These are phyloP conservation scores for Colletotrichum sp. DNA, from an alignment of 2,329 filamentous ascomycete species.

Conservation along the genomic window DNA sequence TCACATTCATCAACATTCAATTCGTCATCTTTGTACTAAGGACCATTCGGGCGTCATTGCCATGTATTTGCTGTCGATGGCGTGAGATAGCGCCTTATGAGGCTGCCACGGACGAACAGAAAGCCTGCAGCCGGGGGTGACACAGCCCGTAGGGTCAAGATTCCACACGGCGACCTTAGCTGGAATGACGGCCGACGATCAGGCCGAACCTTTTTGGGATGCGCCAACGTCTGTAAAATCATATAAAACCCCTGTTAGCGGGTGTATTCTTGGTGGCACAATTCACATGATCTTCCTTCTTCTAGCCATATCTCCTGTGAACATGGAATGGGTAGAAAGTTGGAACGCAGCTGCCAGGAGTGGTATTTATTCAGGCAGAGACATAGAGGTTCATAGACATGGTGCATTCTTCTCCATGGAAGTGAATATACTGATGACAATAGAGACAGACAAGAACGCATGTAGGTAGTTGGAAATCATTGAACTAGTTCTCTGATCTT, in stretches of 20 bases:
- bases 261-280: neutral
- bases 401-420: neutral
- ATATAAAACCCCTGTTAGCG: neutral
- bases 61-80: neutral
- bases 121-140: neutral
- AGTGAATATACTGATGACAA: neutral
- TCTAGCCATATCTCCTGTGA: neutral
- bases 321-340: neutral
- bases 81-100: neutral
- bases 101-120: neutral
- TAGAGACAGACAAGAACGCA: neutral
- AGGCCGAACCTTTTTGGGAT: neutral
- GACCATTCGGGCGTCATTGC: no score
- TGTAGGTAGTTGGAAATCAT: neutral
- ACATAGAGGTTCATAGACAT: neutral
- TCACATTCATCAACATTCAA: rapidly evolving
- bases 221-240: rapidly evolving
- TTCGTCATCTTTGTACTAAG: no score
- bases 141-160: neutral
- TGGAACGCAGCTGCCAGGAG: neutral
- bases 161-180: neutral
- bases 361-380: rapidly evolving
- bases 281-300: neutral
- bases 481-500: neutral
- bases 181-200: rapidly evolving